Evolutionary conservation across 139 green algal species (phyloP).

Genomic region (Pycnococcus provasolii): DNA sequence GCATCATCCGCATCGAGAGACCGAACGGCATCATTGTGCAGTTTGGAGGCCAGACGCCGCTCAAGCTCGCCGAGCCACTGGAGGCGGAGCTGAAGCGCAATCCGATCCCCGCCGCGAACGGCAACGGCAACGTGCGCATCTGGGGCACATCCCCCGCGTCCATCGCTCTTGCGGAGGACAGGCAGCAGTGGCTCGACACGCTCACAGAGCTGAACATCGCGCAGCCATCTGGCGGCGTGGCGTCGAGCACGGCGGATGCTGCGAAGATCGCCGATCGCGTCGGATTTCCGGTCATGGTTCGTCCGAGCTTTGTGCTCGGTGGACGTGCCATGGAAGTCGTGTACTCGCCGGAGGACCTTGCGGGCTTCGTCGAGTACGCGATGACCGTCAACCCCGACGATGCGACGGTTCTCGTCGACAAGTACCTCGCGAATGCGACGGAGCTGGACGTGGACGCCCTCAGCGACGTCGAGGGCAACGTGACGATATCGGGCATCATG

Average conservation of each 20-base stretch:
- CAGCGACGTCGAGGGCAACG: conserved; percentile 77
- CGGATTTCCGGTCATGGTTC: conserved; percentile 95
- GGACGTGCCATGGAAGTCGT: conserved; percentile 98
- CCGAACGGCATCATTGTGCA: conserved; percentile 98
- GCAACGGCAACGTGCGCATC: conserved; percentile 74
- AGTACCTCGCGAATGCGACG: conserved; percentile 77
- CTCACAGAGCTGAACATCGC: conserved; percentile 70
- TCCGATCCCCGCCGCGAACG: conserved; percentile 34
- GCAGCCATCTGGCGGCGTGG: conserved; percentile 59
- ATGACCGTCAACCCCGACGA: conserved; percentile 73
- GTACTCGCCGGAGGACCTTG: conserved; percentile 72
- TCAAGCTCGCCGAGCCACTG: conserved; percentile 79
- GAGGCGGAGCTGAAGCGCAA: conserved; percentile 39
- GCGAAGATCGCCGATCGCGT: conserved; percentile 60
- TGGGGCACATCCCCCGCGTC: conserved; percentile 89
- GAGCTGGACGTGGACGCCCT: conserved; percentile 96
- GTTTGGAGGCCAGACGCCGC: conserved; percentile 97
- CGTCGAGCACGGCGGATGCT: conserved; percentile 58
- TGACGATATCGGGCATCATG: conserved; percentile 97
- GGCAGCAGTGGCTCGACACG: conserved; percentile 63
- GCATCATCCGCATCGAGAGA: conserved; percentile 86
- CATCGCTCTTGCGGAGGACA: conserved; percentile 96
- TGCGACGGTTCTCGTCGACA: conserved; percentile 89
- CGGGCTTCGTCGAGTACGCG: conserved; percentile 38
- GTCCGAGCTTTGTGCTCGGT: conserved; percentile 92